These are phyloP conservation scores for Ophiostoma piceae DNA, from an alignment of 2,329 filamentous ascomycete species.

Conservation along the genomic window DNA sequence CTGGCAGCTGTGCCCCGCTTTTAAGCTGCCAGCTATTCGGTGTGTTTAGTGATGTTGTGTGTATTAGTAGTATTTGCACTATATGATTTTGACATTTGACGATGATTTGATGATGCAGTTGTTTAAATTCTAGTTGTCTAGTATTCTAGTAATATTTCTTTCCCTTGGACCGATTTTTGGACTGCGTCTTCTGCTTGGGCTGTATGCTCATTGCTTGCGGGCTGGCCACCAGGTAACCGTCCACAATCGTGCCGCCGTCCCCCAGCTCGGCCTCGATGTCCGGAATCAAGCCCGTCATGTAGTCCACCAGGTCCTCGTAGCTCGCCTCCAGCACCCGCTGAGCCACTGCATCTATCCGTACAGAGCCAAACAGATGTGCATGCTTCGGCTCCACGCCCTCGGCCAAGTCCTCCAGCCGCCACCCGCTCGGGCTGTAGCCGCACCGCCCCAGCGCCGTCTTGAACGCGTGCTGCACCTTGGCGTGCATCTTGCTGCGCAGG, in stretches of 20 bases:
- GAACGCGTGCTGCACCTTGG: slow-evolving; percentile 26
- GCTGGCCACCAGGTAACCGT: not conserved
- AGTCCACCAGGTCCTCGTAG: slow-evolving; percentile 20
- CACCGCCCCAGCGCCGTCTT: slow-evolving; percentile 27
- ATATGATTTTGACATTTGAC: not conserved
- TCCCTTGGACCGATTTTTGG: not conserved
- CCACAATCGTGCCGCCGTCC: not conserved
- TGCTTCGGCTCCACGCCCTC: not conserved
- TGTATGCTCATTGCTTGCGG: too few species aligned
- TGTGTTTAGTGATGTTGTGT: not conserved
- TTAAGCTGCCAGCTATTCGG: slow-evolving; percentile 5
- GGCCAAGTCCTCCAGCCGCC: slow-evolving; percentile 10
- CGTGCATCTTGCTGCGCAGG: slow-evolving; percentile 20
- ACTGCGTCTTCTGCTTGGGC: not conserved
- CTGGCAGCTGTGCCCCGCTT: slow-evolving; percentile 19
- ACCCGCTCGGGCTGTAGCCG: slow-evolving; percentile 29
- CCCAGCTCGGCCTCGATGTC: slow-evolving; percentile 23
- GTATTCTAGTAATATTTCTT: not conserved
- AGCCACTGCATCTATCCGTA: slow-evolving; percentile 23
- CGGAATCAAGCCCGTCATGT: slow-evolving; percentile 22
- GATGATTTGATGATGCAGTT: too few species aligned
- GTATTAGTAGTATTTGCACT: not conserved
- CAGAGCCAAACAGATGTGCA: slow-evolving; percentile 26
- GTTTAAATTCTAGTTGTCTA: not conserved
- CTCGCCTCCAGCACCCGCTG: slow-evolving; percentile 15